phyloP scores from a whole-genome alignment of 2,329 filamentous ascomycete genomes.

The Stylonectria norvegica region DNA sequence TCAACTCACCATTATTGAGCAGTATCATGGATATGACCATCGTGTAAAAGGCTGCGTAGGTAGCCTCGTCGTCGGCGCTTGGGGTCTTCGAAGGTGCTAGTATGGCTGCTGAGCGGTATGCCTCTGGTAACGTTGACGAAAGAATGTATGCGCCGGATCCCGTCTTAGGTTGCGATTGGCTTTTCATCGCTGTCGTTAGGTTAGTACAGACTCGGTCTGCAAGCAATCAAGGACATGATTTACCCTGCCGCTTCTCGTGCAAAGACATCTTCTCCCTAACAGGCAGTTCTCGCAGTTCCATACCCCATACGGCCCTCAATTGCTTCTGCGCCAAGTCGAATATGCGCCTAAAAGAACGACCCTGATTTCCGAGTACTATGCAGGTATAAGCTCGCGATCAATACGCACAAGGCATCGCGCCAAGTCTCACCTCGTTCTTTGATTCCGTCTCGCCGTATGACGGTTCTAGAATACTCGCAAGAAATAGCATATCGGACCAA shows the following conservation, averaged over 20 bases:
- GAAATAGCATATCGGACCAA: slow-evolving; percentile 66
- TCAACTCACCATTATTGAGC: slow-evolving; percentile 68
- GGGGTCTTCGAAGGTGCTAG: slow-evolving; percentile 65
- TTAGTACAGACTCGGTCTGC: not conserved
- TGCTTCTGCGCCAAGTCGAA: slow-evolving; percentile 74
- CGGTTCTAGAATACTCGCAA: slow-evolving; percentile 60
- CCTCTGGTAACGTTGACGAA: slow-evolving; percentile 64
- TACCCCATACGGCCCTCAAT: slow-evolving; percentile 75
- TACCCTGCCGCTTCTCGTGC: slow-evolving; percentile 72
- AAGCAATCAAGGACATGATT: too few relatives aligned
- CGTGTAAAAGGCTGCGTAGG: slow-evolving; percentile 78
- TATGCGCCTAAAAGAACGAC: slow-evolving; percentile 69
- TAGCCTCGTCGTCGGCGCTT: slow-evolving; percentile 65
- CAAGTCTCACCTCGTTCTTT: slow-evolving; percentile 54
- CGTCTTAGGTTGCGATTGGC: slow-evolving; percentile 50
- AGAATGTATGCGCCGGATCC: slow-evolving; percentile 74
- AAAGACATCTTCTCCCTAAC: slow-evolving; percentile 76
- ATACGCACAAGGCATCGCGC: not conserved
- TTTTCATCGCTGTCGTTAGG: slow-evolving; percentile 34
- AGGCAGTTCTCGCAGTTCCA: slow-evolving; percentile 85
- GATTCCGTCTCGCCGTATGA: slow-evolving; percentile 60
- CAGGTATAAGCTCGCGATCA: slow-evolving; percentile 7
- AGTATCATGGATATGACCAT: slow-evolving; percentile 74
- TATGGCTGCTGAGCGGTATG: slow-evolving; percentile 65
- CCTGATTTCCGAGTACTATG: slow-evolving; percentile 66